Conservation (phyloP, 83 land plant species). For the Picea engelmannii region DNA sequence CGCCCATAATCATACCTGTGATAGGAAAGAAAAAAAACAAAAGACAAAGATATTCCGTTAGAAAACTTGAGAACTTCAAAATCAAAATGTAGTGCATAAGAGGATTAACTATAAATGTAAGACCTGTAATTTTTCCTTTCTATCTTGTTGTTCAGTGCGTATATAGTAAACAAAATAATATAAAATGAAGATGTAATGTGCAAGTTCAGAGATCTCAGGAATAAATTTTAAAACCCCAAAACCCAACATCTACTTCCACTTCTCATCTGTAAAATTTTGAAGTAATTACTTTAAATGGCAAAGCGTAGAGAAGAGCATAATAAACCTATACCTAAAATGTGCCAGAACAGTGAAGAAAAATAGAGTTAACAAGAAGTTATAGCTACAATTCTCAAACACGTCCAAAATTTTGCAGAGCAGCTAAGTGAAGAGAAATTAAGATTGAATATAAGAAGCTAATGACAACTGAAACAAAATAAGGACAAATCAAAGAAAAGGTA, state of each 20-base stretch:
- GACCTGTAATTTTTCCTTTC: too few relatives aligned
- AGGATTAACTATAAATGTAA: not conserved
- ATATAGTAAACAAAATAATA: not conserved
- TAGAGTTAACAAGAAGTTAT: too few relatives aligned
- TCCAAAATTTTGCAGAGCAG: too few relatives aligned
- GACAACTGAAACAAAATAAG: too few relatives aligned
- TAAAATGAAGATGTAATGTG: not conserved
- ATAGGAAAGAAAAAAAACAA: not conserved
- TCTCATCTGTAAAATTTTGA: not conserved
- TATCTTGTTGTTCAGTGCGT: not conserved
- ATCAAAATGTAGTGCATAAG: not conserved
- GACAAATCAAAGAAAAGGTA: too few relatives aligned
- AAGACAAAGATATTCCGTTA: not conserved
- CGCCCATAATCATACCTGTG: conserved; percentile 90
- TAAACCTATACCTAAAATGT: too few relatives aligned
- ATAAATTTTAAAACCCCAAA: not conserved
- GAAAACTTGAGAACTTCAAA: not conserved
- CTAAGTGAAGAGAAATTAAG: too few relatives aligned
- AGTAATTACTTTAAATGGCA: not conserved
- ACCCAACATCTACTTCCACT: not conserved
- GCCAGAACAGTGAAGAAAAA: too few relatives aligned
- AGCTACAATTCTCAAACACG: too few relatives aligned
- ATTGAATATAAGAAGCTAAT: too few relatives aligned
- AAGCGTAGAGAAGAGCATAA: too few relatives aligned
- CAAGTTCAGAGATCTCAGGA: not conserved